These are phyloP conservation scores for Amanita jacksonii DNA, from an alignment of 768 basidiomycete genomes.

Conservation along the genomic window DNA sequence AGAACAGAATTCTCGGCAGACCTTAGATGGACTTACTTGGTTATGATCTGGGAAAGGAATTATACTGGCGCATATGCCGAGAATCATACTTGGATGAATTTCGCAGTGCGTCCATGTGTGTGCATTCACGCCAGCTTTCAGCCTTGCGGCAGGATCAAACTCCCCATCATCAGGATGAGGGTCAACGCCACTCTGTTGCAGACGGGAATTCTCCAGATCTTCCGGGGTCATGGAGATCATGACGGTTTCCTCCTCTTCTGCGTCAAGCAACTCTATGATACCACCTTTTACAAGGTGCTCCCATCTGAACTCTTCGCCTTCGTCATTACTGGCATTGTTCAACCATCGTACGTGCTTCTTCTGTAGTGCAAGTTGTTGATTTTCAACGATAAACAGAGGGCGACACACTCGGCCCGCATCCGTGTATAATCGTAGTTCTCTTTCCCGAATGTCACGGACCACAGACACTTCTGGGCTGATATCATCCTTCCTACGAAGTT, in stretches of 20 bases:
- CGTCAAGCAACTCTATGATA: conserved; percentile 89
- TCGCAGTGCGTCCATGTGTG: conserved; percentile 99
- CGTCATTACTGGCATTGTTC: conserved; percentile 45
- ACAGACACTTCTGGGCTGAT: conserved; percentile 95
- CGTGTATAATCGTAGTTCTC: conserved; percentile 89
- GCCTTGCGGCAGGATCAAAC: conserved; percentile 78
- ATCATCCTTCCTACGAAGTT: conserved; percentile 86
- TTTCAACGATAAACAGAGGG: conserved; percentile 93
- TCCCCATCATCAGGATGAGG: conserved; percentile 54
- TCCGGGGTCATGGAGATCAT: conserved; percentile 99
- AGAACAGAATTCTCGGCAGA: neutral
- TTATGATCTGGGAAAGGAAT: conserved; percentile 99
- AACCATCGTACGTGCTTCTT: conserved; percentile 80
- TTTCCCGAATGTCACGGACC: conserved; percentile 94
- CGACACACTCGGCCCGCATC: conserved; percentile 96
- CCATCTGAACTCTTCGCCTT: conserved; percentile 71
- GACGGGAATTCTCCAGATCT: conserved; percentile 79
- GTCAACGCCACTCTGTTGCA: conserved; percentile 51
- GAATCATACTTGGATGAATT: conserved; percentile 98
- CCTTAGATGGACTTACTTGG: conserved; percentile 48
- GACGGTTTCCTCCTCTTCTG: conserved; percentile 98
- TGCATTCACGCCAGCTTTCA: conserved; percentile 77
- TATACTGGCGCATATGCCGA: conserved; percentile 97
- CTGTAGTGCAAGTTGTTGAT: conserved; percentile 74
- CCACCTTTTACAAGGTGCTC: conserved; percentile 77